Base-by-base conservation (phyloP, 1,139 yeast species). In the Hanseniaspora uvarum region DNA sequence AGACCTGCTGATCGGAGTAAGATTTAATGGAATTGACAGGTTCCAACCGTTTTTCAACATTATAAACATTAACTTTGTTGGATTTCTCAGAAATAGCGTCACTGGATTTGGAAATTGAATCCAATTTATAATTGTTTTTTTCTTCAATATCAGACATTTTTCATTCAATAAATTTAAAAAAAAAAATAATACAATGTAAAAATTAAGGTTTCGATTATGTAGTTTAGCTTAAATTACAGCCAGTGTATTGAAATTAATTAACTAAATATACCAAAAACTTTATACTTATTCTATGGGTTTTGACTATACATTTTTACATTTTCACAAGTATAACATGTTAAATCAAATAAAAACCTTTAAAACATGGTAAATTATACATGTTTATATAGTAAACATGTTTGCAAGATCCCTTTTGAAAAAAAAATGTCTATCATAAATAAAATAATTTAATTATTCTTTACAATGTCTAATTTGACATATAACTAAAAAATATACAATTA, bases 1-100 rank as follows among this genome's bases (percentile, higher is more conserved):
- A 40, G 23, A 55, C 47, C 37, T 48, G 54, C 39, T 49, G 49
- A 23, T 53, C 57, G 21, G 43, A 44, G 30, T 44, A 44, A 12
- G 46, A 44, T 14, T 44, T 44, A 30, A 44, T 44, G 19, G 46
- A 44, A 1, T 37, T 44, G 12, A 44, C 12, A 18, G 46, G 38
- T n/a, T 44, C 38, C 1, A 44, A 14, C 7, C n/a, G 16, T 31
- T 31, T 31, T 14, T 31, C 30, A 10, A 28, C 38, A 31, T 28
- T 12, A 5, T 31, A 39, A 39, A 39, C 5, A 4, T n/a, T 24
- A 8, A n/a, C 18, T 11, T 43, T 19, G 18, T 44, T 19, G 6
- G 5, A 12, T 21, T 31, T 31, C 8, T 30, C 24, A n/a, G 38
- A 44, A 21, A 11, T 12, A 23, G 33, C 30, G 11, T 30, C 36